Base-by-base conservation (phyloP, 1,284 basidiomycete species). In the Stereum hirsutum region DNA sequence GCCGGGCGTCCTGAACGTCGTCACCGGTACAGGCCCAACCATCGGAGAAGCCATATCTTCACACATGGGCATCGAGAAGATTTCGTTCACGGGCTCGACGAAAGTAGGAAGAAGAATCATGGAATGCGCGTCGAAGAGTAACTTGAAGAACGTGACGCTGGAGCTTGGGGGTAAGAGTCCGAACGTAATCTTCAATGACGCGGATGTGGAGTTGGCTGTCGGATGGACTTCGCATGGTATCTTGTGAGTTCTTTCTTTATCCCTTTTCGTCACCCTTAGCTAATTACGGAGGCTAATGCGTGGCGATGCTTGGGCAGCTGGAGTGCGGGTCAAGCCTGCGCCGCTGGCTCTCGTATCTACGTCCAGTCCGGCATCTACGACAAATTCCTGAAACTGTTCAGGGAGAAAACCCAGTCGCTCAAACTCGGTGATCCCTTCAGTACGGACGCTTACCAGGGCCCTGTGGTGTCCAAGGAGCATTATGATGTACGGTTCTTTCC, bases 121-220 rank as follows among this genome's bases (percentile, higher is more conserved):
- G 74, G 78, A 88, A 54, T 77, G 85, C 0, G 81, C 91, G 1
- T 81, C 90, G 4, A 78, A 82, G 65, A 82, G 74, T 39, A 94
- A 96, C 61, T 62, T 97, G 54, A 95, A 95, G 71, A 78, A 76
- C 41, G 85, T 95, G 41, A 91, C 90, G 4, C 79, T 96, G 53
- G 93, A 97, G 67, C 76, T 97, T 39, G 93, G 93, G 30, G 92
- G 93, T 30, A 97, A 96, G 74, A 84, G 81, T 47, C 88, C 91
- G 19, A 88, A 81, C 58, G 75, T 86, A 57, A 69, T 87, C 48
- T 85, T 79, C 48, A 67, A 86, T 46, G 83, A 87, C 52, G 80
- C 81, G 0, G 73, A 85, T 54, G 52, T 95, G 41, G 84, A 89
- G 2, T 74, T 85, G 58, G 87, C 90, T 25, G 77, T 91, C 36